Evolutionary conservation across 2,329 filamentous ascomycete species (phyloP), one percentile per base, ranked within the genome.

Genomic region (Botrytis paeoniae): DNA sequence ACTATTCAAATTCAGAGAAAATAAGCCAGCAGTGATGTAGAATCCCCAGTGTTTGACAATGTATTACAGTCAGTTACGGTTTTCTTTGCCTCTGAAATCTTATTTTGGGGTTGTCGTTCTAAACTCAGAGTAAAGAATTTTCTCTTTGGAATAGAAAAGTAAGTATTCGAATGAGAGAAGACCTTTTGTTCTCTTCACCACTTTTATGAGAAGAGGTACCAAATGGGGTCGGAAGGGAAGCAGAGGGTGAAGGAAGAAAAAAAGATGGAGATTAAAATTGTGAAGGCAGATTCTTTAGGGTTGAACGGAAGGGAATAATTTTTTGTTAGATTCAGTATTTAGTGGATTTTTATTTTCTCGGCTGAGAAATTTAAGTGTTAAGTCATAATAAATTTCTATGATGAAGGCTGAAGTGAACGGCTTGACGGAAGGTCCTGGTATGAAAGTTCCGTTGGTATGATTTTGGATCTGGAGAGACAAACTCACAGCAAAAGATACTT

Each of bases 261-360:
- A 37, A 43, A 18, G 41, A 35, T 39, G 29, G 54, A 43, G 29
- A n/a, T 41, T 65, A 68, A 66, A 54, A 39, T 63, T 61, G 48
- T 59, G n/a, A 63, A 63, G 60, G 48, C 48, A 57, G 48, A 39
- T 22, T 39, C 48, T 63, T 70, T 41, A 63, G 59, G 59, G 57
- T 70, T 63, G 57, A 37, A 43, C 29, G n/a, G 35, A 64, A 51
- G 39, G 54, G 37, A 59, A 51, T 63, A 35, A 37, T 68, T 72
- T 57, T 72, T 71, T 71, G 48, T 35, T 70, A 63, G 69, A 70
- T 51, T 70, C 41, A 41, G 57, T 39, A 25, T 61, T 70, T 71
- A 71, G 70, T 72, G 70, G 51, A 68, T 72, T 68, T 64, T 68
- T 20, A 22, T 43, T 72, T 72, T 72, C 70, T 72, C 70, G 70